Evolutionary conservation across 257 asterid species (phyloP), one percentile per base, ranked within the genome.

Genomic region (Capsicum baccatum): DNA sequence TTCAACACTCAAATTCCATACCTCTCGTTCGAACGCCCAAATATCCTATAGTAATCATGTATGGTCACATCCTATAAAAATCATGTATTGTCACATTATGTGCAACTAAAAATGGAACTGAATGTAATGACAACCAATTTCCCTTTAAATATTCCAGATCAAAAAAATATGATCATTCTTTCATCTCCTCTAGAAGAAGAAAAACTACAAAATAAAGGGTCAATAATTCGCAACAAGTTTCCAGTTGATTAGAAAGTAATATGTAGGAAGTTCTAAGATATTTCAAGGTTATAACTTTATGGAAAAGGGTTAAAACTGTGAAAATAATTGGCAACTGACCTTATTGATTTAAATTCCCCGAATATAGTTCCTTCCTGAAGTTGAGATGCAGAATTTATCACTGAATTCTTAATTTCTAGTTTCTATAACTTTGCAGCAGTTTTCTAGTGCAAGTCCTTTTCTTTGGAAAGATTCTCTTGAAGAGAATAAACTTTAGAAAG

Each of bases 311-410:
- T 44, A n/a, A 37, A 60, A 73, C 84, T 37, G 67, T 55, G 54
- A 82, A 54, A 16, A 66, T 17, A 44, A n/a, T 79, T 16, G 19
- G 66, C 15, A 86, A 86, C 89, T 44, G 55, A 93, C 98, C 97
- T 93, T 93, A 88, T 87, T 90, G 85, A 86, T 85, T 91, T 89
- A 87, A 94, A 70, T 89, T 93, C 94, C 74, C 91, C 92, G 33
- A 87, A 9, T 16, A 83, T 89, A 44, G 89, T 84, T 82, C 92
- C 83, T 84, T 88, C 90, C 90, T 89, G 93, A 78, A 54, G 84
- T 79, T 83, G 90, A 85, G 89, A 87, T 42, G 86, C 89, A 55
- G 74, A 85, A 59, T 92, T 92, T 90, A 87, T 80, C 87, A 85
- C 87, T 66, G 90, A 87, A 58, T 91, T 87, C 74, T 92, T 94